A percentile compares a stretch with the other conserved stretches of the same genome.
These are phyloP conservation scores for Logfia minima DNA, from an alignment of 129 eudicot genomes.

Conservation along the genomic window DNA sequence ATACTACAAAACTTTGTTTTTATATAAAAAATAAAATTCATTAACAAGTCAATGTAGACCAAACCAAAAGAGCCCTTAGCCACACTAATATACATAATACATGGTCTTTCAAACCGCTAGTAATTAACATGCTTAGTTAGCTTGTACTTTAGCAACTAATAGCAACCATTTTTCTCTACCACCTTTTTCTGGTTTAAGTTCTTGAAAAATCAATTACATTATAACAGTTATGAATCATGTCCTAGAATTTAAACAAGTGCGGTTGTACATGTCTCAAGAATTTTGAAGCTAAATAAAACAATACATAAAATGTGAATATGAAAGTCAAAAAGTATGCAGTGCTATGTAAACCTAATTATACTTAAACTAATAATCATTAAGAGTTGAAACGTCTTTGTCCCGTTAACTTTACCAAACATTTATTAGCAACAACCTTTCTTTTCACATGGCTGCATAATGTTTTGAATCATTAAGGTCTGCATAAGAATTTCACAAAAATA, in stretches of 20 bases:
- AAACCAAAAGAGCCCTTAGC: neutral
- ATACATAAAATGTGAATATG: neutral
- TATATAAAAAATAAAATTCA: neutral
- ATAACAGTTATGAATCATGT: neutral
- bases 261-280: neutral
- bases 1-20: too few relatives aligned
- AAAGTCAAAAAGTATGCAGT: neutral
- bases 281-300: neutral
- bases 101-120: neutral
- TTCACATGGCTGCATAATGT: neutral
- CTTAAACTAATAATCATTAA: neutral
- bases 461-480: neutral
- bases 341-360: too few relatives aligned
- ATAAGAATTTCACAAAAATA: too few relatives aligned
- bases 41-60: neutral
- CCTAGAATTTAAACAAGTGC: too few relatives aligned
- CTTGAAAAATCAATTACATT: neutral
- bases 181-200: neutral
- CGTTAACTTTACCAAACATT: neutral
- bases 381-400: neutral
- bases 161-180: neutral
- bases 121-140: too few relatives aligned
- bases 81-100: neutral
- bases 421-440: neutral
- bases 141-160: neutral